phyloP scores from a whole-genome alignment of 2,329 filamentous ascomycete genomes.

The Huntiella omanensis region DNA sequence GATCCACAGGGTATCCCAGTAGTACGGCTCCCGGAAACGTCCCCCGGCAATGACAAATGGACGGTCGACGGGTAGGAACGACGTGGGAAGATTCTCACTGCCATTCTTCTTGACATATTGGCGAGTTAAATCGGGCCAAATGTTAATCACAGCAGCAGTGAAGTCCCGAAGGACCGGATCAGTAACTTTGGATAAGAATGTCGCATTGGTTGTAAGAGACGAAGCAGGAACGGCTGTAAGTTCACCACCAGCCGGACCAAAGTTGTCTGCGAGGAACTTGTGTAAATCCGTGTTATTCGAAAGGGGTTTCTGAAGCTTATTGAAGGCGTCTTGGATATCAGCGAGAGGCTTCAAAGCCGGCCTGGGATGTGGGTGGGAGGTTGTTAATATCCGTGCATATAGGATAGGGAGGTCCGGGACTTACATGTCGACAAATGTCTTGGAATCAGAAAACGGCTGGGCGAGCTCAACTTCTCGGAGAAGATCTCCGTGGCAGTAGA shows the following conservation, averaged over 20 bases:
- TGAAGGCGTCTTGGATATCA: conserved; percentile 42
- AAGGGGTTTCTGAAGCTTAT: conserved; percentile 38
- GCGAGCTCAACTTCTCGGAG: conserved; percentile 44
- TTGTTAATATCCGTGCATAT: conserved; percentile 2
- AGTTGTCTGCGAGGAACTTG: conserved; percentile 42
- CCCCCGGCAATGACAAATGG: conserved; percentile 54
- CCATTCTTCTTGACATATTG: conserved; percentile 32
- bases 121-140: conserved; percentile 50
- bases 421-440: conserved; percentile 53
- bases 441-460: conserved; percentile 45
- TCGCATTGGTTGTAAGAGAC: conserved; percentile 34
- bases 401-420: conserved; percentile 12
- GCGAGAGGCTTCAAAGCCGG: conserved; percentile 39
- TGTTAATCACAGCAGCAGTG: conserved; percentile 42
- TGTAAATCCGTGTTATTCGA: conserved; percentile 43
- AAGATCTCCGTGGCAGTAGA: conserved; percentile 49
- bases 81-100: conserved; percentile 41
- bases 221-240: conserved; percentile 32
- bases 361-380: conserved; percentile 19
- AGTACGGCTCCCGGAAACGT: conserved; percentile 53
- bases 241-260: conserved; percentile 44
- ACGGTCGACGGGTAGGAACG: conserved; percentile 46
- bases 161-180: conserved; percentile 42
- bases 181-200: conserved; percentile 36
- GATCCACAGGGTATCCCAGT: conserved; percentile 56